Evolutionary conservation across 306 rosid genomes (phyloP).

Genomic region (Vicia villosa): DNA sequence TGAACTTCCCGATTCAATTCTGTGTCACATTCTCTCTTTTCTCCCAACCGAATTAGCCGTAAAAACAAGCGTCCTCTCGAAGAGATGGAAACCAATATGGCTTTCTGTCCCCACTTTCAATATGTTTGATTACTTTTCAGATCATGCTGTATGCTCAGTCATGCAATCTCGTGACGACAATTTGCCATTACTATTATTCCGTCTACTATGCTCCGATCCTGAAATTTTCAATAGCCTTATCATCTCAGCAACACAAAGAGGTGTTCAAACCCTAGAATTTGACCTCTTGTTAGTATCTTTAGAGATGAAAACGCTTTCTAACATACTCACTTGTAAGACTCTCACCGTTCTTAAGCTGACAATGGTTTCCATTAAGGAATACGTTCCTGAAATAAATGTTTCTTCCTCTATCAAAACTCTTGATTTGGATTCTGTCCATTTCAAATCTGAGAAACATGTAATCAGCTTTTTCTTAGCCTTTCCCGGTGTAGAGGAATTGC

Average conservation of each 20-base stretch:
- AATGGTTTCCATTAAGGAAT: rapidly evolving
- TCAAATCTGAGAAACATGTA: too few species aligned
- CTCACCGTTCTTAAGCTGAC: not conserved
- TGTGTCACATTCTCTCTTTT: not conserved
- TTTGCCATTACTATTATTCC: not conserved
- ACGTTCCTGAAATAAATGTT: not conserved
- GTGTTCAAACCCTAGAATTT: not conserved
- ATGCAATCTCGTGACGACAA: not conserved
- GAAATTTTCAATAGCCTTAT: too few species aligned
- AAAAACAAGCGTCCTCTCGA: not conserved
- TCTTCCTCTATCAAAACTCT: not conserved
- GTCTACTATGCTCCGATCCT: too few species aligned
- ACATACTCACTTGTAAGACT: not conserved
- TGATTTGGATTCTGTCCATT: too few species aligned
- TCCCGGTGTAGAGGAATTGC: not conserved
- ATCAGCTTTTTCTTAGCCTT: not conserved
- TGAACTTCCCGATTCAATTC: not conserved
- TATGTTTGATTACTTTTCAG: not conserved
- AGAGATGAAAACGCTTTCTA: not conserved
- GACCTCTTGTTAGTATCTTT: not conserved
- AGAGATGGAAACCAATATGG: not conserved
- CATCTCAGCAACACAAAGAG: not conserved
- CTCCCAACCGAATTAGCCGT: not conserved
- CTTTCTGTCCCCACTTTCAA: not conserved
- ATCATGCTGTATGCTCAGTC: not conserved